Evolutionary conservation across 2,329 filamentous ascomycete genomes (phyloP), one percentile per base, ranked within the genome.

Genomic region (Trichoderma lentiforme): DNA sequence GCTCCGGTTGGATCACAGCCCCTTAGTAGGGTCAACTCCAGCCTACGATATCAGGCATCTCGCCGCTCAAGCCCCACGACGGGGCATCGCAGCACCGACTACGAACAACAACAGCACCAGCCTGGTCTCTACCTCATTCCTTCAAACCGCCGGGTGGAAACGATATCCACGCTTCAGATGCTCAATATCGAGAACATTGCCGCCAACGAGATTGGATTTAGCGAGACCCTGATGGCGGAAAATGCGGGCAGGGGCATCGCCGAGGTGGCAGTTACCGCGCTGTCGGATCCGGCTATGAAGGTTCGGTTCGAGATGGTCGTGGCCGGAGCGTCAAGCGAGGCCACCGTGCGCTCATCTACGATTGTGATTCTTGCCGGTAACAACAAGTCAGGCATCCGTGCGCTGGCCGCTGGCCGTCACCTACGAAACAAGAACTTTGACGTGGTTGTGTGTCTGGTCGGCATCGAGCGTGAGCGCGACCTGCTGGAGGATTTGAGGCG

Each of bases 111-210:
- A 75, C 80, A 81, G 76, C 77, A 81, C 15, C 81, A 79, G 60
- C 78, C 83, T 1, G 86, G 87, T 1, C 85, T 90, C 65, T 90
- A 88, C 76, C 80, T 88, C 39, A 77, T 86, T 21, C 85, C 84
- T 9, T 88, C 88, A 2, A 86, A 87, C 75, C 86, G 87, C 43
- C 87, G 86, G 14, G 82, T 90, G 32, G 89, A 91, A 76, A 84
- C 88, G 6, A 88, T 92, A 34, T 91, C 89, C 21, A 87, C 95
- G 6, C 84, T 96, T 51, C 94, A 97, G 78, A 96, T 98, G 89
- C 88, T 97, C 32, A 95, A 96, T 74, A 88, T 98, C 1, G 96
- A 98, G 82, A 95, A 96, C 77, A 93, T 97, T 71, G 94, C 95
- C 0, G 91, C 94, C 73, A 92, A 93, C 56, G 94, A 98, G 75